Conservation (phyloP, 2,329 filamentous ascomycete species). For the Huntiella abstrusa region DNA sequence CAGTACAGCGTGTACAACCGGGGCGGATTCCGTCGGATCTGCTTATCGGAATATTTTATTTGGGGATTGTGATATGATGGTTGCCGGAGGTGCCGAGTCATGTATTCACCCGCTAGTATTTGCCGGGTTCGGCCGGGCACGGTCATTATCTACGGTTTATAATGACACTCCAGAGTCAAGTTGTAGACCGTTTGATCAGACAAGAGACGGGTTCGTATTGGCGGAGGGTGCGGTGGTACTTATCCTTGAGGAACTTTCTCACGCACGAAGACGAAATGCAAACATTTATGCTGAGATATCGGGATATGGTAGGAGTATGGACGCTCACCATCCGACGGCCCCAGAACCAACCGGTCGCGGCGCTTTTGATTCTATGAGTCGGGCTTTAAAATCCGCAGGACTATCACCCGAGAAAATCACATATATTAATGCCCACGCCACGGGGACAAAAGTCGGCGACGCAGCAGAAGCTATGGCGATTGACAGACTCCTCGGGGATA, state of each 20-base stretch:
- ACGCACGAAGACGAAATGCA: conserved; percentile 62
- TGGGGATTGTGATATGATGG: conserved; percentile 85
- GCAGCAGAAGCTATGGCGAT: conserved; percentile 75
- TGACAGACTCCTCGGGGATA: conserved; percentile 41
- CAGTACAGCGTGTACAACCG: conserved; percentile 91
- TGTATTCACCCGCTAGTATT: conserved; percentile 91
- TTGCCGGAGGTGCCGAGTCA: conserved; percentile 86
- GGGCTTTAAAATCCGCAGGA: conserved; percentile 54
- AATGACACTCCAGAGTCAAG: conserved; percentile 53
- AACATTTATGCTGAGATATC: conserved; percentile 72
- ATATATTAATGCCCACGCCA: conserved; percentile 94
- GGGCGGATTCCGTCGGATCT: conserved; percentile 85
- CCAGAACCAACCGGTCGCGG: conserved; percentile 68
- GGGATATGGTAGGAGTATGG: conserved; percentile 79
- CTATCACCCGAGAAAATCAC: conserved; percentile 54
- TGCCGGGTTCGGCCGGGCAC: conserved; percentile 73
- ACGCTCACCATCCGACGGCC: conserved; percentile 87
- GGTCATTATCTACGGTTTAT: conserved; percentile 66
- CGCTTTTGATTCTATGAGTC: conserved; percentile 68
- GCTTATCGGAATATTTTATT: conserved; percentile 81
- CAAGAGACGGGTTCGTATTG: conserved; percentile 74
- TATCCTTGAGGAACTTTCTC: conserved; percentile 75
- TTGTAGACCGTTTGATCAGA: conserved; percentile 72
- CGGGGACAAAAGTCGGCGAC: conserved; percentile 71
- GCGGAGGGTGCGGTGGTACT: conserved; percentile 80